These are phyloP conservation scores for Emergomyces africanus DNA, from an alignment of 2,329 filamentous ascomycete genomes.

Conservation along the genomic window DNA sequence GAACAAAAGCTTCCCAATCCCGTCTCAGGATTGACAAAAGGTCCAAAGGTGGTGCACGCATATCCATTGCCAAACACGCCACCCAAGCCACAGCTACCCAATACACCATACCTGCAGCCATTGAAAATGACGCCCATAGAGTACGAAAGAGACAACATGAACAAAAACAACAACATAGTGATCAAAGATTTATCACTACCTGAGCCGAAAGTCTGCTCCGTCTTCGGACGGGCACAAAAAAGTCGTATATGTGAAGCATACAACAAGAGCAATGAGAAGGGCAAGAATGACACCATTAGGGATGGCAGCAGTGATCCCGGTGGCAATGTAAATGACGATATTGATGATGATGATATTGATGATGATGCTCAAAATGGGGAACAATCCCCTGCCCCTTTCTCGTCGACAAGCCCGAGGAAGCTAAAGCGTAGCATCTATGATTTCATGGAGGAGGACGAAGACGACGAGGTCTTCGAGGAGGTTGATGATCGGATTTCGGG, in stretches of 20 bases:
- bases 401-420: background rate
- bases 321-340: background rate
- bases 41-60: background rate
- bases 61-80: background rate
- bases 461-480: slow-evolving; percentile 15
- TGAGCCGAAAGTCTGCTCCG: background rate
- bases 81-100: background rate
- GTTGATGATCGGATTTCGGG: slow-evolving; percentile 12
- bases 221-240: background rate
- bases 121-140: background rate
- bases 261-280: background rate
- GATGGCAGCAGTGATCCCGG: background rate
- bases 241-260: background rate
- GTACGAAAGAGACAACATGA: background rate
- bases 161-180: background rate
- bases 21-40: background rate
- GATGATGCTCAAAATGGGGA: background rate
- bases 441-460: slow-evolving; percentile 12
- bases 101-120: background rate
- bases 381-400: background rate
- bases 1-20: background rate
- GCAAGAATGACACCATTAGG: no score
- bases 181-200: background rate
- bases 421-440: slow-evolving; percentile 4
- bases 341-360: background rate